Conservation (phyloP, 2,329 filamentous ascomycete species). For the Dichotomopilus funicola region DNA sequence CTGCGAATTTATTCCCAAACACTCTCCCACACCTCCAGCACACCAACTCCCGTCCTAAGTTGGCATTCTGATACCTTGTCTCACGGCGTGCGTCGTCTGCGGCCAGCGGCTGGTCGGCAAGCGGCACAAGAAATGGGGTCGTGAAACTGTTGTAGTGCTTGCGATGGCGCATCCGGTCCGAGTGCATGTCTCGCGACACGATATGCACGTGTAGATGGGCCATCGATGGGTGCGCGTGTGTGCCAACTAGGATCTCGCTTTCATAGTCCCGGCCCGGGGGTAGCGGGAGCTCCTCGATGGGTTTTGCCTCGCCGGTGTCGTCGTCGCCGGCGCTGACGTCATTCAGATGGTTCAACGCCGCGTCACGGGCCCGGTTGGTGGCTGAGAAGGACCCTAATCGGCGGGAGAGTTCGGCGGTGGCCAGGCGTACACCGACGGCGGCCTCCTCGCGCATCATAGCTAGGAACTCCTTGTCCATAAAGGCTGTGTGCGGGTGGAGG, state of each 20-base stretch:
- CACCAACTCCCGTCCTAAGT: slow-evolving; percentile 57
- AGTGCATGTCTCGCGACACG: slow-evolving; percentile 71
- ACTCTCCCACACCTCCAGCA: slow-evolving; percentile 80
- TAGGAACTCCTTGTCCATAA: slow-evolving; percentile 66
- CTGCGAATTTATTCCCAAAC: slow-evolving; percentile 68
- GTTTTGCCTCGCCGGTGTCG: slow-evolving; percentile 37
- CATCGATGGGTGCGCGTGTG: slow-evolving; percentile 90
- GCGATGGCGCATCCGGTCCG: slow-evolving; percentile 63
- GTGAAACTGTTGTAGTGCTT: slow-evolving; percentile 93
- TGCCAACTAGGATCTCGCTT: slow-evolving; percentile 65
- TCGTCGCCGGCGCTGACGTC: neutral
- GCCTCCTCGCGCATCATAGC: slow-evolving; percentile 55
- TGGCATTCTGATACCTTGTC: slow-evolving; percentile 46
- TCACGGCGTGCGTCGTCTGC: slow-evolving; percentile 57
- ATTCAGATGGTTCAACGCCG: slow-evolving; percentile 43
- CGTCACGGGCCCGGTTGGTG: slow-evolving; percentile 56
- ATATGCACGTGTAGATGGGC: slow-evolving; percentile 87
- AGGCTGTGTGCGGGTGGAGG: slow-evolving; percentile 70
- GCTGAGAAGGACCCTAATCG: slow-evolving; percentile 57
- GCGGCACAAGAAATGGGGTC: slow-evolving; percentile 71
- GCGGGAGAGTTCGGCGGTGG: slow-evolving; percentile 67
- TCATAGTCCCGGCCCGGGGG: slow-evolving; percentile 74
- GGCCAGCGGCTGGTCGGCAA: slow-evolving; percentile 73
- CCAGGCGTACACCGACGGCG: slow-evolving; percentile 54
- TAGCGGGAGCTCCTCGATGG: slow-evolving; percentile 56